A percentile compares a stretch with the other conserved stretches of the same genome.
phyloP scores from a whole-genome alignment of 192 early-diverging fungal genomes.

The Coemansia sp. region DNA sequence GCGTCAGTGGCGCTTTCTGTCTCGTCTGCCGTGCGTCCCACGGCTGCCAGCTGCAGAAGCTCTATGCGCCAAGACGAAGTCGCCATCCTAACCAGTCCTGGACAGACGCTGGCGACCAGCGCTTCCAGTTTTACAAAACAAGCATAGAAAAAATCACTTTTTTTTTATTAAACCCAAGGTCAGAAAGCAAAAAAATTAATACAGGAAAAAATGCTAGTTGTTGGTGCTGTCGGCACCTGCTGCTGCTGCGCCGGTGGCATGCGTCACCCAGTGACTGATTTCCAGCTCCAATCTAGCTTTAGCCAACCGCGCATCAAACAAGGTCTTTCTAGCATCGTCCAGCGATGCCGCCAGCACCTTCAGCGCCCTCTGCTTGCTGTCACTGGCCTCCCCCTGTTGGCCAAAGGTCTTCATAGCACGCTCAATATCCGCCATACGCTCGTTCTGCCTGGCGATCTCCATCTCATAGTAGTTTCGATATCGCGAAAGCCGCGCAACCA shows the following conservation, averaged over 20 bases:
- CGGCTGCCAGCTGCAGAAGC: not conserved
- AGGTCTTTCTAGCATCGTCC: slow-evolving; percentile 26
- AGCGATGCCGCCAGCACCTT: slow-evolving; percentile 19
- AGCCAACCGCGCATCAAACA: slow-evolving; percentile 36
- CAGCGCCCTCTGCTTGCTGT: slow-evolving; percentile 15
- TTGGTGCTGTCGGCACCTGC: no score
- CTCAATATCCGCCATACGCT: slow-evolving; percentile 36
- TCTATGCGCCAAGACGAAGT: not conserved
- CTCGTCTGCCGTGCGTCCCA: not conserved
- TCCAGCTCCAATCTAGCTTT: slow-evolving; percentile 37
- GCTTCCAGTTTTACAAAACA: no score
- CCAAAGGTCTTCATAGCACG: slow-evolving; percentile 18
- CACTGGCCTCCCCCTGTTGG: not conserved
- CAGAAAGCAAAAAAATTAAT: no score
- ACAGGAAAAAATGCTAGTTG: no score
- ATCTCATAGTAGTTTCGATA: slow-evolving; percentile 34
- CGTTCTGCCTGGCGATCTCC: slow-evolving; percentile 32
- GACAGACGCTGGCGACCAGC: not conserved
- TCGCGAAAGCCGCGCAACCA: slow-evolving; percentile 25
- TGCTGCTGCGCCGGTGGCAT: not conserved
- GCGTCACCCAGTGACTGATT: slow-evolving; percentile 22
- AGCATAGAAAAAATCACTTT: no score
- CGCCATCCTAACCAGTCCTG: not conserved
- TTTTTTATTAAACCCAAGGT: no score
- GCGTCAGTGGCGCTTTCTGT: not conserved